Evolutionary conservation across 441 rosid genomes (phyloP), one percentile per base, ranked within the genome.

Genomic region (Metrosideros polymorpha): DNA sequence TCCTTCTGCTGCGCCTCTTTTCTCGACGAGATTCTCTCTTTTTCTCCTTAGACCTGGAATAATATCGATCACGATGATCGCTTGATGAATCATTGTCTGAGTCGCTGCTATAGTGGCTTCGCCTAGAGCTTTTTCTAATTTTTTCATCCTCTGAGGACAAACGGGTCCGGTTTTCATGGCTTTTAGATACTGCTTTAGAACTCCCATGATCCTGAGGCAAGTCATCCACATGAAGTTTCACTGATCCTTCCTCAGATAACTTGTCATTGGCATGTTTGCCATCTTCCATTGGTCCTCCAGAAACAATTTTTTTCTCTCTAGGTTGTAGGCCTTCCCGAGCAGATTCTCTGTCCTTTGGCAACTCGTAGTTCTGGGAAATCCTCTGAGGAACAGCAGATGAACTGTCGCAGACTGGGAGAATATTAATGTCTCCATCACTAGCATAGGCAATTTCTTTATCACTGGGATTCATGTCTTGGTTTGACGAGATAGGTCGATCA

Each of bases 91-190:
- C 95, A 84, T 93, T 93, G 71, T 89, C 91, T 7, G 96, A 92
- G 79, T 91, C 94, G 75, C 92, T 89, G 90, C 92, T 92, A 84
- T 90, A 83, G 50, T 82, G 89, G 84, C 85, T 92, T 56, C 89
- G 90, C 87, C 90, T 92, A 10, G 92, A 91, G 35, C 83, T 92
- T 85, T 92, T 92, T 89, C 92, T 91, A 88, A 91, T 91, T 87
- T 92, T 91, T 85, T 93, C 98, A 83, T 93, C 96, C 84, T 94
- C 98, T 35, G 94, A 91, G 10, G 93, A 91, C 83, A 92, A 92
- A 86, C 84, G 86, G 88, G 89, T 87, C 86, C 15, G n/a, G 57
- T 88, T 89, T 86, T 85, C 88, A 50, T 10, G 82, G 42, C 50
- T 86, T 42, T 82, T 84, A 32, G 90, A 79, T 47, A 91, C 85